These are phyloP conservation scores for Plasmodium cynomolgi DNA, from an alignment of 169 alveolate species.

Conservation along the genomic window DNA sequence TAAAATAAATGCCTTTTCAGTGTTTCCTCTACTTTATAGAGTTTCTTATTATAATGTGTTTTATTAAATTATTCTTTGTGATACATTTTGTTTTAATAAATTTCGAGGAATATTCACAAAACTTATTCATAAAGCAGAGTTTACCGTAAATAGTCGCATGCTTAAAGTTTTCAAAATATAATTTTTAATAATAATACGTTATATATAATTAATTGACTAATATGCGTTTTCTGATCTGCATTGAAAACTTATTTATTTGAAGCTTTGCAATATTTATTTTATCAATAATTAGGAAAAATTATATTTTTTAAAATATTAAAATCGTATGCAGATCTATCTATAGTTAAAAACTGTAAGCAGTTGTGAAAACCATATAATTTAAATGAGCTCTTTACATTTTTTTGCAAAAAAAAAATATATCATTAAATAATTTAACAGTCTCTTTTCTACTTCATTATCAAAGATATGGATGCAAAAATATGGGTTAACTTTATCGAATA, in stretches of 20 bases:
- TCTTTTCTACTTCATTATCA: neutral
- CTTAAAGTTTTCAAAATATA: neutral
- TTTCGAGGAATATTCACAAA: neutral
- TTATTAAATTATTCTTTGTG: neutral
- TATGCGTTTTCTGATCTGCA: neutral
- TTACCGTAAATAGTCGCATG: neutral
- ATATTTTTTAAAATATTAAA: too few species aligned
- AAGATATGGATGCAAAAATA: neutral
- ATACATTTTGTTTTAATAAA: too few species aligned
- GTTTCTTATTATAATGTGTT: neutral
- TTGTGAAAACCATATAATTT: neutral
- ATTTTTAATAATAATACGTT: neutral
- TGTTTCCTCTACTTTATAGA: neutral
- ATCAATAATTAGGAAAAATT: neutral
- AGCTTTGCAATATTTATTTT: too few species aligned
- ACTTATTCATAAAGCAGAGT: neutral
- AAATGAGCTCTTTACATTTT: neutral
- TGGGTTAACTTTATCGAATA: neutral
- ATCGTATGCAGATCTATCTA: neutral
- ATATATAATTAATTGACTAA: neutral
- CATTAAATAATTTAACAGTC: neutral
- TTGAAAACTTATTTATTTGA: neutral
- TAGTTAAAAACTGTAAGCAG: neutral
- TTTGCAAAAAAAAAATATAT: neutral
- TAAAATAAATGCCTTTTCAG: neutral